Evolutionary conservation across 2,329 filamentous ascomycete genomes (phyloP), one percentile per base, ranked within the genome.

Genomic region (Stachybotrys echinatus): DNA sequence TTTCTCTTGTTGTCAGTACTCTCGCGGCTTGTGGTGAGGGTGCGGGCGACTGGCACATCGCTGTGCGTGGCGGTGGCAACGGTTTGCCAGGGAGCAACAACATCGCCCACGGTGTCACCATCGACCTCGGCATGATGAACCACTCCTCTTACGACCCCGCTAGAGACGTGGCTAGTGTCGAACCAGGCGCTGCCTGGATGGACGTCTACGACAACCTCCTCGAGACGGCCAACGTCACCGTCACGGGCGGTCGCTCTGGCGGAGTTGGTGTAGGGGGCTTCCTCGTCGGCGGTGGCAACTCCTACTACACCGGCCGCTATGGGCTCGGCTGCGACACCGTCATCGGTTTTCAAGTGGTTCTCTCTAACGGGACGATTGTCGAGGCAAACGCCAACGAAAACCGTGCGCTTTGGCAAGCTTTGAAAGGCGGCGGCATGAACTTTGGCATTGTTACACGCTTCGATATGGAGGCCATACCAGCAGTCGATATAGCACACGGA

Each of bases 11-110:
- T 3, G 31, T 61, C 17, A 50, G 31, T 7, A 12, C 54, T 14
- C 50, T 59, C 21, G 12, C 19, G 5, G 23, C 31, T 12, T 49
- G 50, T 20, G 54, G 58, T 6, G 50, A 53, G 12, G 58, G 58
- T 17, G 55, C 57, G 0, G 56, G 58, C 1, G 54, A 65, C 44
- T 66, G 64, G 59, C 57, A 61, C 31, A 75, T 80, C 49, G 74
- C 76, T 2, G 65, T 75, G n/a, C 70, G 73, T 38, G 73, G 74
- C 52, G 77, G 76, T 23, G 77, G 76, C 1, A 76, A 80, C 59
- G 68, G 69, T 37, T 63, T 67, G 2, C 58, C 65, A 0, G 71
- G 69, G 14, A 63, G 67, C 4, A 74, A 73, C 14, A 79, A 69
- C 50, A 72, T 70, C 46, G 60, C 65, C 12, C 66, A 63, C 3